A percentile compares a stretch with the other conserved stretches of the same genome.
Conservation (phyloP, 257 asterid genomes). For the Solanum bulbocastanum region DNA sequence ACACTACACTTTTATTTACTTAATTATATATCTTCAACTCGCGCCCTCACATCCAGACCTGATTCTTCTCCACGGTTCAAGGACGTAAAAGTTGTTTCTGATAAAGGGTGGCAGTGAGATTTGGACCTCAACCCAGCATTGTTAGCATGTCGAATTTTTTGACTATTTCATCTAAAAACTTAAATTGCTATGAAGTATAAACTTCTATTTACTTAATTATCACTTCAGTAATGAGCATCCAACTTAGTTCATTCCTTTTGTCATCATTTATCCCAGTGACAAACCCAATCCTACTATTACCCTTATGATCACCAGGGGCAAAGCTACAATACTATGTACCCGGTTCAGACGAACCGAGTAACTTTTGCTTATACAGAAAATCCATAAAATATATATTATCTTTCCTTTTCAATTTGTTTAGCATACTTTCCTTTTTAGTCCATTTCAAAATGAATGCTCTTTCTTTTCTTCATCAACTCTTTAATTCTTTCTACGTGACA, state of each 20-base stretch:
- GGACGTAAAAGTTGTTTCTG: neutral
- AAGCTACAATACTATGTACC: neutral
- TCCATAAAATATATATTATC: neutral
- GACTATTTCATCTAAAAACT: neutral
- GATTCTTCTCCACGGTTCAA: neutral
- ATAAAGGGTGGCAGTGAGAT: neutral
- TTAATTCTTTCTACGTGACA: neutral
- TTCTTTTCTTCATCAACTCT: neutral
- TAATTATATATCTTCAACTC: neutral
- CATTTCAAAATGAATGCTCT: neutral
- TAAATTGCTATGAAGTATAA: neutral
- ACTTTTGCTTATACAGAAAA: neutral
- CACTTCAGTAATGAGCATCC: neutral
- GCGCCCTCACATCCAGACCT: neutral
- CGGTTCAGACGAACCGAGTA: neutral
- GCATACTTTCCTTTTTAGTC: neutral
- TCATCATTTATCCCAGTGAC: neutral
- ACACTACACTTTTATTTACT: neutral
- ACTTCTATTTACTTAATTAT: neutral
- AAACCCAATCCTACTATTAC: neutral
- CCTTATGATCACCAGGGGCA: neutral
- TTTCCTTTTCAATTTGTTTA: neutral
- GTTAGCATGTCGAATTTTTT: neutral
- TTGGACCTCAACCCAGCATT: neutral
- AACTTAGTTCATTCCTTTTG: neutral